Conservation (phyloP, 805 yeast species). For the Jamesozyma rosinii region DNA sequence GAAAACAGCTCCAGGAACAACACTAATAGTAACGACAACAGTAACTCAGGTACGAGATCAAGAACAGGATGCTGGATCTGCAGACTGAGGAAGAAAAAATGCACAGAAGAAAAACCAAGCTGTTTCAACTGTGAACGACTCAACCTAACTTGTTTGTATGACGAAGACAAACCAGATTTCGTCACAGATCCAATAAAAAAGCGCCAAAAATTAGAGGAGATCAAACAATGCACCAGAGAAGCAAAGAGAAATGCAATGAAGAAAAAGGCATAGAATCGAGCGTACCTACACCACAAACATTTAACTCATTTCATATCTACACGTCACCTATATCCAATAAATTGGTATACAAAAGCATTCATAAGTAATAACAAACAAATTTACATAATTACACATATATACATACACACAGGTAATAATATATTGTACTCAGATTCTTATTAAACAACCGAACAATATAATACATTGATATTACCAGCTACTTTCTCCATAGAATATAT, state of each 20-base stretch:
- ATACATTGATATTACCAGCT: no score
- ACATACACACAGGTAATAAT: no score
- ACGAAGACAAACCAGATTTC: constrained; percentile 42
- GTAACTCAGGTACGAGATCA: constrained; percentile 32
- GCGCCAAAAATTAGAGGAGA: constrained; percentile 40
- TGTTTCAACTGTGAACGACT: constrained; percentile 52
- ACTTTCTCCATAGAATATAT: no score
- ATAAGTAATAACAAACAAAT: no score
- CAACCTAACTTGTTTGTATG: constrained; percentile 50
- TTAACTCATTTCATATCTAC: no score
- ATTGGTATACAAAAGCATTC: no score
- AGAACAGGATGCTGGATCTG: constrained; percentile 75
- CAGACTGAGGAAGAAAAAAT: constrained; percentile 60
- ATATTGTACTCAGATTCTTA: no score
- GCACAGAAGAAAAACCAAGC: constrained; percentile 54
- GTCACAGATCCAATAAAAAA: constrained; percentile 38
- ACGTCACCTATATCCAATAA: no score
- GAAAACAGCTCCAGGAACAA: no score
- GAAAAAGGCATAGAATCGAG: constrained; percentile 12
- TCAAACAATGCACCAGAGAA: constrained; percentile 38
- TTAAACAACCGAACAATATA: no score
- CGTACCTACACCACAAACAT: no score
- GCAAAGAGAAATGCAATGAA: constrained; percentile 34
- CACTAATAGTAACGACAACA: not conserved
- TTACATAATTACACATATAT: no score